A percentile compares a stretch with the other conserved stretches of the same genome.
These are phyloP conservation scores for Hirsutella thompsonii DNA, from an alignment of 2,329 filamentous ascomycete genomes.

Conservation along the genomic window DNA sequence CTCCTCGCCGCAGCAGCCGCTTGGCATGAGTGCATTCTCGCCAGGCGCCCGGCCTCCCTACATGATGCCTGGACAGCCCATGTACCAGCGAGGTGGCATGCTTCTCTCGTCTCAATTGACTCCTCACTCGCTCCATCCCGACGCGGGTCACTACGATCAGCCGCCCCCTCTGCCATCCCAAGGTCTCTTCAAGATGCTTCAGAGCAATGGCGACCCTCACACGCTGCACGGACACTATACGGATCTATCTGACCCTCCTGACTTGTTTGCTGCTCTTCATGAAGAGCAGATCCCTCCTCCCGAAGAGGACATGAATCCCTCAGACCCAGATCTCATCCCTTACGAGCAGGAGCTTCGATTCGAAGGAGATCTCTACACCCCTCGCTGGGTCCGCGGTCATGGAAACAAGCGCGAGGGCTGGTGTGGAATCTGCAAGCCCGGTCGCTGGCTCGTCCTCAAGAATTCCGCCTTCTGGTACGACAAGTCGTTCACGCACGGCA, in stretches of 20 bases:
- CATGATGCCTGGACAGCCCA: slow-evolving; percentile 36
- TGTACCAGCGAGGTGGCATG: slow-evolving; percentile 44
- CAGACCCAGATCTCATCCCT: slow-evolving; percentile 61
- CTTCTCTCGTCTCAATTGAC: slow-evolving; percentile 35
- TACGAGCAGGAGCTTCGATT: slow-evolving; percentile 72
- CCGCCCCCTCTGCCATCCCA: slow-evolving; percentile 55
- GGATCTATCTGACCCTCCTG: slow-evolving; percentile 61
- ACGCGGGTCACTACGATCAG: slow-evolving; percentile 40
- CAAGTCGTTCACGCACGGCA: slow-evolving; percentile 80
- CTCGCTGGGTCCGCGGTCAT: slow-evolving; percentile 71
- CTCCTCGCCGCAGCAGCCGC: slow-evolving; percentile 32
- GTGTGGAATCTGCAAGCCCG: slow-evolving; percentile 81
- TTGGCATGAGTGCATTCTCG: slow-evolving; percentile 42
- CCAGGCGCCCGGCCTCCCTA: slow-evolving; percentile 42
- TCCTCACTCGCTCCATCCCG: slow-evolving; percentile 35
- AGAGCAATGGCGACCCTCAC: slow-evolving; percentile 61
- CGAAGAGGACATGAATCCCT: slow-evolving; percentile 69
- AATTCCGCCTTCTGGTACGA: slow-evolving; percentile 92
- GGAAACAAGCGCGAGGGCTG: slow-evolving; percentile 82
- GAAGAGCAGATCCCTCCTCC: slow-evolving; percentile 64
- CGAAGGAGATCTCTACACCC: slow-evolving; percentile 71
- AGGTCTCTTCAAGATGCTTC: slow-evolving; percentile 59
- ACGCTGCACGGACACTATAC: slow-evolving; percentile 56
- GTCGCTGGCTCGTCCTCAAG: slow-evolving; percentile 76
- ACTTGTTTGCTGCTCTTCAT: slow-evolving; percentile 61